Conservation (phyloP, 2,329 filamentous ascomycete species). For the Lasiodiplodia gonubiensis region DNA sequence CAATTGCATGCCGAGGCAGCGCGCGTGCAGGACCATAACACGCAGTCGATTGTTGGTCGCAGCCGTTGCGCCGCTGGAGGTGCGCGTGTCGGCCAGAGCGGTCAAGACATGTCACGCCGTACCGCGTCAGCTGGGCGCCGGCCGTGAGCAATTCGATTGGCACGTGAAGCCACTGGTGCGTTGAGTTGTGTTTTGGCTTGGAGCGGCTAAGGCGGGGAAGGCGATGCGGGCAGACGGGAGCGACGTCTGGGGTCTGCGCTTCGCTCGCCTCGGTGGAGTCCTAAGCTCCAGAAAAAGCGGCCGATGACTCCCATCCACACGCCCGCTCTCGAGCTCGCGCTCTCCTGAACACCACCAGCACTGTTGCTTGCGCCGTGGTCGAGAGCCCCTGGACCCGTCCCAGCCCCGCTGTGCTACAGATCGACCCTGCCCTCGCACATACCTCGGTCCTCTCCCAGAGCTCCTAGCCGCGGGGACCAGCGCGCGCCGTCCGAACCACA, state of each 20-base stretch:
- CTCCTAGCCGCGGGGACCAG: constrained; percentile 9
- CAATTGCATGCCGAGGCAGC: constrained; percentile 15
- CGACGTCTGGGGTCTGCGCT: constrained; percentile 21
- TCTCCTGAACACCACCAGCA: constrained; percentile 10
- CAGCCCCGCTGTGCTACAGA: constrained; percentile 7
- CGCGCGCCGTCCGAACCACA: constrained; percentile 1
- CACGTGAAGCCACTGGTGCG: constrained; percentile 9
- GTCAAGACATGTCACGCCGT: neutral
- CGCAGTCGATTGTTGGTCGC: neutral
- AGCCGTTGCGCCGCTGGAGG: neutral
- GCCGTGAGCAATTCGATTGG: neutral
- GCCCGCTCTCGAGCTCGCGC: constrained; percentile 9
- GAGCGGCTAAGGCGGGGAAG: constrained; percentile 20
- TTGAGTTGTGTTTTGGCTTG: neutral
- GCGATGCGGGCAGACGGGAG: constrained; percentile 28
- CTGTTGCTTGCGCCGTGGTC: constrained; percentile 9
- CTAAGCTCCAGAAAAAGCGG: constrained; percentile 24
- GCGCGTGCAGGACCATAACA: neutral
- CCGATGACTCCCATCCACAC: constrained; percentile 23
- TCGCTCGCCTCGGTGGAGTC: constrained; percentile 22
- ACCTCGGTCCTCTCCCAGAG: constrained; percentile 26
- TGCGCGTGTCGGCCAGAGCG: neutral
- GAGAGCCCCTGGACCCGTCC: neutral
- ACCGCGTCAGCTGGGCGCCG: constrained; percentile 1
- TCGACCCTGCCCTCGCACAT: constrained; percentile 19